Base-by-base conservation (phyloP, 2,329 filamentous ascomycete species). In the Colletotrichum sp. region DNA sequence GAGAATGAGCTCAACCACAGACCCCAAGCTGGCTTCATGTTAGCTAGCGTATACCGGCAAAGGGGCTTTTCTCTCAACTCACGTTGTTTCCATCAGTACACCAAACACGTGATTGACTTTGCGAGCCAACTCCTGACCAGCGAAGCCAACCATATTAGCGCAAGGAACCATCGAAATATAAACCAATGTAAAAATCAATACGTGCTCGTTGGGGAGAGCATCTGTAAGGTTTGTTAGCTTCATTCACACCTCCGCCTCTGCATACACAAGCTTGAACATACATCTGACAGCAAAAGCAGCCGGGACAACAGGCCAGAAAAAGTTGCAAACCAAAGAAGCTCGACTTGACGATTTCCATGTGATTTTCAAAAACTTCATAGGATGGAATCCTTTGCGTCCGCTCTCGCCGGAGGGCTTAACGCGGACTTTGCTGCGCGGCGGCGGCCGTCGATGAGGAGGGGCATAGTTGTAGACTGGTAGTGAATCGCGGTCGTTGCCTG, bases 81-180 rank as follows among this genome's bases (percentile, higher is more conserved):
- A 88, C 79, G 90, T 92, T 2, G 90, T 92, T 80, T 93, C 91
- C 18, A 88, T 82, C 76, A 94, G 82, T 13, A 94, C 89, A 30
- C 92, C 93, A 65, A 93, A 84, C 10, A 95, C 94, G 80, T 94
- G 94, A 36, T 94, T 94, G 72, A 96, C 84, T 84, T 96, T 96
- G 76, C 93, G 90, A 1, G 93, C 91, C 5, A 76, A 16, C 13
- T 76, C 75, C 78, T 93, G 91, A 16, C 93, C 93, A 8, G 93
- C 92, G 80, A 96, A 96, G 0, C 94, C 94, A 69, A 96, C 89
- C 73, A 95, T 83, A 80, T 96, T 96, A 72, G 94, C 94, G 64
- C 92, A 92, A 0, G 94, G 94, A 3, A 96, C 87, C 93, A 96
- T 96, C 79, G 93, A 93, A 76, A 96, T 90, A 81, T 95, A 96